These are phyloP conservation scores for Colletotrichum spinosum DNA, from an alignment of 2,329 filamentous ascomycete species.

Conservation along the genomic window DNA sequence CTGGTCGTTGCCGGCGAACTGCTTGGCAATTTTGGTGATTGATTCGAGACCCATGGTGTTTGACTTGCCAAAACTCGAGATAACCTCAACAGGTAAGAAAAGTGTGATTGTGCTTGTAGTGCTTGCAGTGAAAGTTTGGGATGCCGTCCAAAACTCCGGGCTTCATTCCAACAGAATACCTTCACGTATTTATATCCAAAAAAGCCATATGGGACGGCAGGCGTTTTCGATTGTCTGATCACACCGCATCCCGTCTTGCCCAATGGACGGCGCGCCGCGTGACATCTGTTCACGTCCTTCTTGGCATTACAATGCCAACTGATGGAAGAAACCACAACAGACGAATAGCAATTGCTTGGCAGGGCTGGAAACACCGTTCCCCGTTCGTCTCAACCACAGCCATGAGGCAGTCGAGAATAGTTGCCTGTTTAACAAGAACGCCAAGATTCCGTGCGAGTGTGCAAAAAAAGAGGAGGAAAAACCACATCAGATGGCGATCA, in stretches of 20 bases:
- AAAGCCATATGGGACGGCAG: background rate
- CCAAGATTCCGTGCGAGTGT: constrained; percentile 5
- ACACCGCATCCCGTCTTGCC: background rate
- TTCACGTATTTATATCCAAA: background rate
- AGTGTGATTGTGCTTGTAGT: background rate
- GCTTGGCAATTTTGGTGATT: constrained; percentile 39
- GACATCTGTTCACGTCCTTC: constrained; percentile 3
- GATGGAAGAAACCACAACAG: constrained; percentile 9
- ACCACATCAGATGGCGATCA: constrained; percentile 24
- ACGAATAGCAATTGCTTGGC: constrained; percentile 10
- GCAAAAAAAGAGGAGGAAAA: background rate
- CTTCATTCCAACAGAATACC: background rate
- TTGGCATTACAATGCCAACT: constrained; percentile 8
- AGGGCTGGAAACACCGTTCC: background rate
- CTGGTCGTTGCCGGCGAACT: constrained; percentile 38
- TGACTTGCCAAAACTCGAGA: background rate
- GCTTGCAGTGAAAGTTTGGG: no score
- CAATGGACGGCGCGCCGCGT: background rate
- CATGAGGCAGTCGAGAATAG: constrained; percentile 2
- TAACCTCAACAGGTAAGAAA: background rate
- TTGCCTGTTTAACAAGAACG: constrained; percentile 1
- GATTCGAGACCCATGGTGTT: constrained; percentile 42
- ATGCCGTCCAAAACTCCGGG: no score
- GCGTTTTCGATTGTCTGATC: background rate
- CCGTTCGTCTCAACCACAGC: constrained; percentile 15